phyloP scores from a whole-genome alignment of 2,329 filamentous ascomycete genomes.

The Fusarium chaquense region DNA sequence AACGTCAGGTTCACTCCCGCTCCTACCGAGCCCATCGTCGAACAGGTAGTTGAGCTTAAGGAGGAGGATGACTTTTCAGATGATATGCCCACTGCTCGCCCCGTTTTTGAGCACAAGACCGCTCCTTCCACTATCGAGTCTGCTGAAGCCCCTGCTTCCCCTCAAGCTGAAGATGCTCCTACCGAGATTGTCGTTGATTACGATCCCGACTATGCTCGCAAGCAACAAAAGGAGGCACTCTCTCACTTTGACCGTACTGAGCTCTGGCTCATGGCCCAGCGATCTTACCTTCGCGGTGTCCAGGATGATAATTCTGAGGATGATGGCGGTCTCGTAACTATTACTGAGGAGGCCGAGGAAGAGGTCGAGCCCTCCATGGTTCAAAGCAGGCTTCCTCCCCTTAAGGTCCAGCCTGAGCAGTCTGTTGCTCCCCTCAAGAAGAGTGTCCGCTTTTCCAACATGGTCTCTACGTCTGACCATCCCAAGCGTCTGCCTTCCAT shows the following conservation, averaged over 20 bases:
- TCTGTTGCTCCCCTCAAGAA: conserved; percentile 68
- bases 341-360: conserved; percentile 52
- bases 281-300: conserved; percentile 78
- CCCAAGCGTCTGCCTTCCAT: conserved; percentile 65
- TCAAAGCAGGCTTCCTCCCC: conserved; percentile 44
- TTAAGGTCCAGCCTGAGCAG: conserved; percentile 34
- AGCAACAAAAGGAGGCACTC: conserved; percentile 76
- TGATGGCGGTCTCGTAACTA: conserved; percentile 54
- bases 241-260: conserved; percentile 87
- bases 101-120: conserved; percentile 52
- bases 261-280: conserved; percentile 86
- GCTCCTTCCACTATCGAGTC: conserved; percentile 51
- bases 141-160: conserved; percentile 54
- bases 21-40: conserved; percentile 60
- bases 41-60: conserved; percentile 74
- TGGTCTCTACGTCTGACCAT: conserved; percentile 58
- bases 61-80: conserved; percentile 63
- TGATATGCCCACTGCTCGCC: conserved; percentile 76
- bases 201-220: conserved; percentile 79
- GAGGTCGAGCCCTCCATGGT: conserved; percentile 45
- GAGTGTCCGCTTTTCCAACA: conserved; percentile 78
- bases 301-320: conserved; percentile 59
- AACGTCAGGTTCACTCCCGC: conserved; percentile 54
- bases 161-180: conserved; percentile 66
- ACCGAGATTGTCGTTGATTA: conserved; percentile 77